Evolutionary conservation across 768 basidiomycete species (phyloP).

Genomic region (Rhizopogon salebrosus): DNA sequence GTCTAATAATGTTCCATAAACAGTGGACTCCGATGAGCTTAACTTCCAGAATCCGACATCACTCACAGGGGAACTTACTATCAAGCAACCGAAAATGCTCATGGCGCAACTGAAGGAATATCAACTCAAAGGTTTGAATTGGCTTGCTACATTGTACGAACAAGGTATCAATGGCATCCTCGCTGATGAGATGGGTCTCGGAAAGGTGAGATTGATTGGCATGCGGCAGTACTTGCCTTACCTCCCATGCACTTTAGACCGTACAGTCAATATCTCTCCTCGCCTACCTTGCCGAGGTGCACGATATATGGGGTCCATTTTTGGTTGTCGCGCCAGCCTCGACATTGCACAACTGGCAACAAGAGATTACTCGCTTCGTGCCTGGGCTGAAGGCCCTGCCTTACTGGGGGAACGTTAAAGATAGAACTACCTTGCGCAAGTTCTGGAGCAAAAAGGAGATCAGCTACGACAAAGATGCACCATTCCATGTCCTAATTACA

Average conservation of each 20-base stretch:
- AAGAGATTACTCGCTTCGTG: constrained; percentile 94
- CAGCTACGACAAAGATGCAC: constrained; percentile 90
- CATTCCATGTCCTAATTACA: constrained; percentile 94
- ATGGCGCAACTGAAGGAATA: constrained; percentile 98
- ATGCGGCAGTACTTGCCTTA: neutral
- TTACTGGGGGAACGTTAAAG: constrained; percentile 98
- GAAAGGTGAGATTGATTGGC: constrained; percentile 49
- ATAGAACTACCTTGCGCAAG: constrained; percentile 88
- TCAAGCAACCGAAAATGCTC: constrained; percentile 92
- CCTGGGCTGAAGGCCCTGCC: constrained; percentile 91
- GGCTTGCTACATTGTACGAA: constrained; percentile 96
- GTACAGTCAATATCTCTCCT: constrained; percentile 97
- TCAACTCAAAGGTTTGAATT: constrained; percentile 95
- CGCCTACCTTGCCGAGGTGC: constrained; percentile 92
- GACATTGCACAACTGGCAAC: constrained; percentile 99
- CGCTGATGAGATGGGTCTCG: constrained; percentile 98
- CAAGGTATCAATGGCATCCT: constrained; percentile 99
- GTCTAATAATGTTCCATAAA: constrained; percentile 2
- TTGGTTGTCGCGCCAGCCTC: constrained; percentile 96
- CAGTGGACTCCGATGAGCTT: constrained; percentile 93
- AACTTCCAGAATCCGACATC: constrained; percentile 99
- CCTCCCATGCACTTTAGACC: constrained; percentile 45
- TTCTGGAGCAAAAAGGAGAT: constrained; percentile 99
- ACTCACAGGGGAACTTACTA: constrained; percentile 74
- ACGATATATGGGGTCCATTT: constrained; percentile 99